phyloP scores from a whole-genome alignment of 768 basidiomycete genomes.

The Sarcodon aspratus region DNA sequence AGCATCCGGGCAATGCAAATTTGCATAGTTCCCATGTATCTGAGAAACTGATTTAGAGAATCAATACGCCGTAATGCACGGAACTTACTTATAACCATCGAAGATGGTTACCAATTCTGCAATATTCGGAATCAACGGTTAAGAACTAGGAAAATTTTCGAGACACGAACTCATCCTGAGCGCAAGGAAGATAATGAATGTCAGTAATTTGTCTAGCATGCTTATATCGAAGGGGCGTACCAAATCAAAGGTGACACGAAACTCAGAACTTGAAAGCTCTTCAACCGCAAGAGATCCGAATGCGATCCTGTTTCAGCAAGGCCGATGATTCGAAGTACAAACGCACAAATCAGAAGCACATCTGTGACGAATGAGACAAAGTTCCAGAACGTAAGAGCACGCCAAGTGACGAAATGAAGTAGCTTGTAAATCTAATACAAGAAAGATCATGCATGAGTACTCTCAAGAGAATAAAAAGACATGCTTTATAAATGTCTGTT shows the following conservation, averaged over 20 bases:
- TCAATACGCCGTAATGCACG: neutral
- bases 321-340: slow-evolving; percentile 58
- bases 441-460: neutral
- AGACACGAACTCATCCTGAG: slow-evolving; percentile 67
- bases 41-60: slow-evolving; percentile 12
- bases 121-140: neutral
- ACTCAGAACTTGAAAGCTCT: slow-evolving; percentile 83
- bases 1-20: slow-evolving; percentile 91
- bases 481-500: neutral
- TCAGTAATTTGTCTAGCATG: neutral
- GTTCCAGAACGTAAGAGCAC: slow-evolving; percentile 78
- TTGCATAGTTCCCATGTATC: slow-evolving; percentile 87
- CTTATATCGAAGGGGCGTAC: slow-evolving; percentile 28
- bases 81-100: slow-evolving; percentile 65
- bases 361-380: slow-evolving; percentile 63
- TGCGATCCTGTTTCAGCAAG: slow-evolving; percentile 18
- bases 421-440: slow-evolving; percentile 50
- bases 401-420: slow-evolving; percentile 65
- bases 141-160: neutral
- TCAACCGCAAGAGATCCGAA: slow-evolving; percentile 26
- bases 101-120: slow-evolving; percentile 72
- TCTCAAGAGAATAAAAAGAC: slow-evolving; percentile 1
- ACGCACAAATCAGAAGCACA: slow-evolving; percentile 59
- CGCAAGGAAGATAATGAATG: neutral
- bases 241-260: slow-evolving; percentile 84